A percentile compares a stretch with the other conserved stretches of the same genome.
Conservation (phyloP, 306 rosid species). For the Sicyos edulis region DNA sequence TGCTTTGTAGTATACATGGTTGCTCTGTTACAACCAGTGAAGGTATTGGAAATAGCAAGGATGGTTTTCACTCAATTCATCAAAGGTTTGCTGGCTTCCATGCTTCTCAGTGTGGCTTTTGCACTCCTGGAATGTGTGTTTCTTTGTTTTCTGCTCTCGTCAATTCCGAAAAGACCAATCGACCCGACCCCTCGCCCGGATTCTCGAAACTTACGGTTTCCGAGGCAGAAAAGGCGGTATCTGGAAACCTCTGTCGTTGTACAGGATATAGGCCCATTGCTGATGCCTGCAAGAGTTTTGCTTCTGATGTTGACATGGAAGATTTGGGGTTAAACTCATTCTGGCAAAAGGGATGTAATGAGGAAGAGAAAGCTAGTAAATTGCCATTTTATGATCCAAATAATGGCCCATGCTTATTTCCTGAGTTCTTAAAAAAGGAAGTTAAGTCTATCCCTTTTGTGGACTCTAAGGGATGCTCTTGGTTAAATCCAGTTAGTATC, state of each 20-base stretch:
- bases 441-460: slow-evolving; percentile 31
- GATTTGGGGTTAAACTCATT: slow-evolving; percentile 81
- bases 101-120: slow-evolving; percentile 85
- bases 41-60: slow-evolving; percentile 71
- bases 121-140: slow-evolving; percentile 91
- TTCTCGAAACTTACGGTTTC: slow-evolving; percentile 61
- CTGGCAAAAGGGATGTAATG: slow-evolving; percentile 57
- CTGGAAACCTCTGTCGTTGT: slow-evolving; percentile 95
- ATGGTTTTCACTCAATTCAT: slow-evolving; percentile 82
- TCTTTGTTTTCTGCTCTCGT: slow-evolving; percentile 67
- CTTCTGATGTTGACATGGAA: slow-evolving; percentile 80
- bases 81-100: slow-evolving; percentile 76
- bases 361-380: slow-evolving; percentile 35
- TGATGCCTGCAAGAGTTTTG: slow-evolving; percentile 90
- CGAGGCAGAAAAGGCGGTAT: slow-evolving; percentile 69
- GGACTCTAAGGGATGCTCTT: slow-evolving; percentile 38
- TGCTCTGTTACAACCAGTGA: slow-evolving; percentile 77
- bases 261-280: slow-evolving; percentile 85
- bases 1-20: slow-evolving; percentile 60
- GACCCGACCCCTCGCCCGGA: slow-evolving; percentile 47
- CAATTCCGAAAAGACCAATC: slow-evolving; percentile 52
- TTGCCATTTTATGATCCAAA: slow-evolving; percentile 41
- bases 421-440: slow-evolving; percentile 50
- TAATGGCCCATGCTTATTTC: slow-evolving; percentile 38
- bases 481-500: slow-evolving; percentile 54